Evolutionary conservation across 2,329 filamentous ascomycete genomes (phyloP).

Genomic region (Leptodontidium sp.): DNA sequence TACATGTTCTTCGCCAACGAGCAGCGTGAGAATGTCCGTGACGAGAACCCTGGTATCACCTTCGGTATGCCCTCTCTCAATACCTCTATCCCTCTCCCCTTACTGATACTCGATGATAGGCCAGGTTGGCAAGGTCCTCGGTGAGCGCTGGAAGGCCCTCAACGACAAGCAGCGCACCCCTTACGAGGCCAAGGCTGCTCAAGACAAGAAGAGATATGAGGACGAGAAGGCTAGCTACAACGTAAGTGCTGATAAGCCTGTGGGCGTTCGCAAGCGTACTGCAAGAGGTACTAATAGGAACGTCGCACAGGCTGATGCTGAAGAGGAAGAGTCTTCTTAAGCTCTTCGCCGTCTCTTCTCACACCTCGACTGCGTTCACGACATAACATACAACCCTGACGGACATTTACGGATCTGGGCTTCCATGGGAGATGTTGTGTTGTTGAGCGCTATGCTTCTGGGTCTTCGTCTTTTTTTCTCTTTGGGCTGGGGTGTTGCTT

Average conservation of each 20-base stretch:
- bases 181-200: conserved; percentile 95
- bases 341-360: conserved; percentile 29
- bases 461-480: conserved; percentile 39
- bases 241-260: conserved; percentile 61
- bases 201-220: conserved; percentile 99
- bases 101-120: conserved; percentile 56
- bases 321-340: conserved; percentile 60
- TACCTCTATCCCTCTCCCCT: not conserved
- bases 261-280: conserved; percentile 36
- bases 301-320: conserved; percentile 59
- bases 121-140: conserved; percentile 97
- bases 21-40: conserved; percentile 96
- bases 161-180: conserved; percentile 91
- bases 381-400: conserved; percentile 26
- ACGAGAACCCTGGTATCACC: conserved; percentile 96
- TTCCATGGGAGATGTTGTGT: conserved; percentile 31
- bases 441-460: not conserved
- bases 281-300: conserved; percentile 47
- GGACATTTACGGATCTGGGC: conserved; percentile 20
- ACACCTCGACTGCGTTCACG: conserved; percentile 34
- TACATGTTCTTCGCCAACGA: conserved; percentile 99
- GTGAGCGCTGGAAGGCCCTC: conserved; percentile 98
- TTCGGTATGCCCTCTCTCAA: conserved; percentile 74
- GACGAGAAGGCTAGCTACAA: conserved; percentile 96
- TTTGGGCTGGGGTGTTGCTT: conserved; percentile 45